Evolutionary conservation across 78 protist genomes (phyloP), one percentile per base, ranked within the genome.

Genomic region (Bodo saltans): DNA sequence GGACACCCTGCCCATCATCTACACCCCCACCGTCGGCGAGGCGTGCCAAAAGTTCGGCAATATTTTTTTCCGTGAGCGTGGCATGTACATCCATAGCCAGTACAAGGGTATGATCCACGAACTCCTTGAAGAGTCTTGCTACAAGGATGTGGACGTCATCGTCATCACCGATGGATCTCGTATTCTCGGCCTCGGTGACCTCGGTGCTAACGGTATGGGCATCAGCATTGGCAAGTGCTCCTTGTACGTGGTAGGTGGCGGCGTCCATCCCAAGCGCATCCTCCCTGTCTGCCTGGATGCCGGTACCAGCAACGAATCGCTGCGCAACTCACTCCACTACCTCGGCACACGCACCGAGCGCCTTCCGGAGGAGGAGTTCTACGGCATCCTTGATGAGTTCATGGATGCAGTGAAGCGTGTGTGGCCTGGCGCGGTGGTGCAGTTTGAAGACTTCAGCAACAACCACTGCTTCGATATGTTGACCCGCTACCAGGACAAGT

Each of bases 121-220:
- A 28, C 79, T 92, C 83, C 52, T 94, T 73, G 71, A 79, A 30
- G 92, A 93, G 79, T 95, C 96, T 96, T 90, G 93, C 21, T 67
- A 47, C 47, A 28, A 68, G 0, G 84, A 80, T 3, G 92, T 89
- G 0, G 94, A 92, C 35, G 85, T 93, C 52, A 91, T 96, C 74
- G 98, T 95, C 32, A 93, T 96, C 34, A 92, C 98, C 28, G 99
- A 98, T 70, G 99, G 99, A 34, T 83, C 88, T n/a, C 94, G 99
- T 41, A 98, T 98, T 79, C 90, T 98, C 0, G 99, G 99, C 42
- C 93, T 98, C 28, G 99, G 99, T 41, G 98, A 97, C 84, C 91
- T 94, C 0, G 99, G 98, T 30, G 88, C 90, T 1, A 88, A 93
- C 72, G 99, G 99, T 47, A 91, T 92, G 96, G 98, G 96, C 78